Evolutionary conservation across 805 yeast genomes (phyloP).

Genomic region (Zygosaccharomyces pseudorouxii): DNA sequence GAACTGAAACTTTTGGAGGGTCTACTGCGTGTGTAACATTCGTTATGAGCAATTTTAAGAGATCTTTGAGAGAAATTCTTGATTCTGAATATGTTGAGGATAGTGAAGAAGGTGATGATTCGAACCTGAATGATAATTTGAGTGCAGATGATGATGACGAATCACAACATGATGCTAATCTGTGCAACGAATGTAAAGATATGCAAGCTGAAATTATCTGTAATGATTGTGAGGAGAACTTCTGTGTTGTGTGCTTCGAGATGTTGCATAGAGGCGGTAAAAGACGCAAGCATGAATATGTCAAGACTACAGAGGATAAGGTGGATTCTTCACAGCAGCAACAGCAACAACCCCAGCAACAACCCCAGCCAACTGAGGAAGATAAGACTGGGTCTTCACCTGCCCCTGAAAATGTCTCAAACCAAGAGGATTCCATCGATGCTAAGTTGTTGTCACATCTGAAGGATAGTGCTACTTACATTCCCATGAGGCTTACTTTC

Average conservation of each 20-base stretch:
- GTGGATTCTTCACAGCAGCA: slow-evolving; percentile 14
- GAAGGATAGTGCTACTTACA: slow-evolving; percentile 45
- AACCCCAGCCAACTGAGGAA: slow-evolving; percentile 13
- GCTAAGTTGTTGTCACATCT: slow-evolving; percentile 37
- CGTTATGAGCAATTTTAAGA: slow-evolving; percentile 21
- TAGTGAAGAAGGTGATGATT: slow-evolving; percentile 29
- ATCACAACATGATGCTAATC: slow-evolving; percentile 33
- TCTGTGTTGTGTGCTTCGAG: slow-evolving; percentile 65
- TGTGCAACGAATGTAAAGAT: slow-evolving; percentile 69
- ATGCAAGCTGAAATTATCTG: slow-evolving; percentile 66
- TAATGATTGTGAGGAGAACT: slow-evolving; percentile 57
- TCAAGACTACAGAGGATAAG: slow-evolving; percentile 18
- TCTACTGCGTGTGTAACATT: neutral
- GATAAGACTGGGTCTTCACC: slow-evolving; percentile 14
- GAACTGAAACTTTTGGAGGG: neutral
- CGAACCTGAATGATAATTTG: slow-evolving; percentile 14
- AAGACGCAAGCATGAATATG: slow-evolving; percentile 43
- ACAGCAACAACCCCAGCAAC: slow-evolving; percentile 6
- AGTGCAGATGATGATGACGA: slow-evolving; percentile 28
- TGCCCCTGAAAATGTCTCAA: slow-evolving; percentile 19
- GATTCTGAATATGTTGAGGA: slow-evolving; percentile 36
- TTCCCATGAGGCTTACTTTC: slow-evolving; percentile 63
- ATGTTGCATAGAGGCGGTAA: slow-evolving; percentile 68
- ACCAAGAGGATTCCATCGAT: slow-evolving; percentile 20
- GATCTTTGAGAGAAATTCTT: slow-evolving; percentile 38